Percentiles rank a stretch among this genome's conserved stretches.
These are phyloP conservation scores for Oryza brachyantha DNA, from an alignment of 176 grass and related monocot genomes.

Conservation along the genomic window DNA sequence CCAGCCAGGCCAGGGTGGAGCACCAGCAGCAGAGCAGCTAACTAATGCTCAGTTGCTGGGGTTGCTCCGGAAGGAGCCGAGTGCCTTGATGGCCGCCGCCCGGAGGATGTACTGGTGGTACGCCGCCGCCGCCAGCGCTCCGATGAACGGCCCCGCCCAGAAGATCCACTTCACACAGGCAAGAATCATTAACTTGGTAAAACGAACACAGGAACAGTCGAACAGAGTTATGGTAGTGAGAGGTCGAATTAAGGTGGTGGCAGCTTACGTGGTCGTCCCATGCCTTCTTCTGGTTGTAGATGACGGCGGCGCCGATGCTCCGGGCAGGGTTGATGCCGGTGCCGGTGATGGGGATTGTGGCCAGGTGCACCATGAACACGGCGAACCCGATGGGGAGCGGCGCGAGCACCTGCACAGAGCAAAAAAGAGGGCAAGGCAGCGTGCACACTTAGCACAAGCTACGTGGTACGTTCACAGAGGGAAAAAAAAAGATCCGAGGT, in stretches of 20 bases:
- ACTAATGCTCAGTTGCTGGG: constrained; percentile 17
- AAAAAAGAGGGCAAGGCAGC: too few relatives aligned
- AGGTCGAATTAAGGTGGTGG: too few relatives aligned
- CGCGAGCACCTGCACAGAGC: not conserved
- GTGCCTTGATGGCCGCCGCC: constrained; percentile 23
- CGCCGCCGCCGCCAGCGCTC: not conserved
- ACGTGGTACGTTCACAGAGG: too few relatives aligned
- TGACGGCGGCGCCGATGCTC: constrained; percentile 35
- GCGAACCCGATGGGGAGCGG: constrained; percentile 42
- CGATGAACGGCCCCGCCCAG: constrained; percentile 15
- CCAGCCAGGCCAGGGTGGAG: not conserved
- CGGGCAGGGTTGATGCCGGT: constrained; percentile 42
- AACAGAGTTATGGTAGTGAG: not conserved
- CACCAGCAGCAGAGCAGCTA: not conserved
- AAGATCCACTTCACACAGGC: constrained; percentile 12
- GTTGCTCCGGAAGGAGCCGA: constrained; percentile 21
- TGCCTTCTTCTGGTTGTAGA: constrained; percentile 39
- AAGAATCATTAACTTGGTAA: not conserved
- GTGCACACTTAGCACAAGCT: not conserved
- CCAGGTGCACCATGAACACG: constrained; percentile 44
- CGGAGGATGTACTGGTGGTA: constrained; percentile 31
- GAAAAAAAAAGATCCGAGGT: too few relatives aligned
- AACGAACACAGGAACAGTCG: too few relatives aligned
- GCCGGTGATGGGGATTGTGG: constrained; percentile 48
- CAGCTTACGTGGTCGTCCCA: constrained; percentile 42